Percentiles rank a stretch among this genome's conserved stretches.
These are phyloP conservation scores for Boechera retrofracta DNA, from an alignment of 345 rosid genomes.

Conservation along the genomic window DNA sequence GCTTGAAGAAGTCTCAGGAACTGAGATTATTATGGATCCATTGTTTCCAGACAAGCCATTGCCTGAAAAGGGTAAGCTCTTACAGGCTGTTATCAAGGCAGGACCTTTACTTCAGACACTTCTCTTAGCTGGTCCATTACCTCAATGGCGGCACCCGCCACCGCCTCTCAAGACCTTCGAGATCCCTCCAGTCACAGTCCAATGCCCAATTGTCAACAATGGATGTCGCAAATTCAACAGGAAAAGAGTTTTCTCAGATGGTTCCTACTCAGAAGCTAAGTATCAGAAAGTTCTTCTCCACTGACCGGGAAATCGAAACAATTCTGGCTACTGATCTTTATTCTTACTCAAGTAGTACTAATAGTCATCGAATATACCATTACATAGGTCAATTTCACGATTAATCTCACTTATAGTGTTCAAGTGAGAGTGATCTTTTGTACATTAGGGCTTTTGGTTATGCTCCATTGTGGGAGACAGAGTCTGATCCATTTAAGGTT, in stretches of 20 bases:
- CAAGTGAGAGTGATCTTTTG: conserved; percentile 52
- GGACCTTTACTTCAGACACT: conserved; percentile 96
- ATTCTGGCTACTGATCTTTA: conserved; percentile 28
- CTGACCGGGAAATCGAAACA: conserved; percentile 44
- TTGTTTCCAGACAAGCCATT: conserved; percentile 68
- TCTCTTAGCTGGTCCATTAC: conserved; percentile 92
- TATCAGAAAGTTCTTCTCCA: conserved; percentile 70
- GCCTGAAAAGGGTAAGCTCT: conserved; percentile 95
- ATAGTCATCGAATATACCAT: conserved; percentile 43
- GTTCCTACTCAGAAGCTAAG: conserved; percentile 64
- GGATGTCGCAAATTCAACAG: conserved; percentile 59
- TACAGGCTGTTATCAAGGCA: conserved; percentile 94
- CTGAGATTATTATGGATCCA: conserved; percentile 44
- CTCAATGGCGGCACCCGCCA: conserved; percentile 98
- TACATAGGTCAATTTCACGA: conserved; percentile 29
- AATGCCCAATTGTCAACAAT: conserved; percentile 52
- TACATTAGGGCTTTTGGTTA: conserved; percentile 44
- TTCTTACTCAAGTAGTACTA: conserved; percentile 34
- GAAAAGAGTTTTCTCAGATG: conserved; percentile 69
- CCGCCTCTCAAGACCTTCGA: conserved; percentile 90
- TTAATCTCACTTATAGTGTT: conserved; percentile 15
- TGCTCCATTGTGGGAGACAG: conserved; percentile 27
- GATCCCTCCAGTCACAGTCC: conserved; percentile 90
- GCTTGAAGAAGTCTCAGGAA: conserved; percentile 39
- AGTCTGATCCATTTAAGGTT: conserved; percentile 38